These are phyloP conservation scores for Saccharomyces paradoxus DNA, from an alignment of 805 yeast species.

Conservation along the genomic window DNA sequence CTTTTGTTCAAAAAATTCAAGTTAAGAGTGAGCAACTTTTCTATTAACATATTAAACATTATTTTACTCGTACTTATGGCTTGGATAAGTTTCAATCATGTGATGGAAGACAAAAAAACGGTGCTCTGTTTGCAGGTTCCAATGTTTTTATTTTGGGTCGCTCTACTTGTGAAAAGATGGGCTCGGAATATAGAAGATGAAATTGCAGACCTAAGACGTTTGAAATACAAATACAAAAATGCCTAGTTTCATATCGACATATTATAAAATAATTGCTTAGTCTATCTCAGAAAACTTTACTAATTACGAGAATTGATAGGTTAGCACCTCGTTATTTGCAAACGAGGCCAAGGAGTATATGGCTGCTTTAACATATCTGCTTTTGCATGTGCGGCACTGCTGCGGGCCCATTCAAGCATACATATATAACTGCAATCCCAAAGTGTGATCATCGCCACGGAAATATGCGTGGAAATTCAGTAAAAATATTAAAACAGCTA, in stretches of 20 bases:
- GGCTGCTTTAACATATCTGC: too few relatives aligned
- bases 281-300: background rate
- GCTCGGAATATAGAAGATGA: conserved; percentile 17
- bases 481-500: background rate
- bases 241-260: conserved; percentile 8
- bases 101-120: conserved; percentile 7
- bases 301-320: background rate
- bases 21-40: conserved; percentile 12
- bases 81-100: conserved; percentile 20
- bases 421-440: background rate
- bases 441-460: background rate
- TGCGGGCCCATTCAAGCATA: background rate
- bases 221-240: conserved; percentile 29
- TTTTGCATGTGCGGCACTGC: background rate
- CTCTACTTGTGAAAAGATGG: conserved; percentile 17
- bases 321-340: too few relatives aligned
- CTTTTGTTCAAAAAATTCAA: conserved; percentile 9
- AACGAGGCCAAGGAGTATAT: too few relatives aligned
- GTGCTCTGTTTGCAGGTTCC: conserved; percentile 20
- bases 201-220: conserved; percentile 13
- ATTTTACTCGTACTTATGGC: conserved; percentile 20
- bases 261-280: background rate
- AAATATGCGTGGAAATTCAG: background rate
- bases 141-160: conserved; percentile 14
- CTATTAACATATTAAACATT: conserved; percentile 16